Evolutionary conservation across 768 basidiomycete species (phyloP), one percentile per base, ranked within the genome.

Genomic region (Erythrobasidium yunnanense): DNA sequence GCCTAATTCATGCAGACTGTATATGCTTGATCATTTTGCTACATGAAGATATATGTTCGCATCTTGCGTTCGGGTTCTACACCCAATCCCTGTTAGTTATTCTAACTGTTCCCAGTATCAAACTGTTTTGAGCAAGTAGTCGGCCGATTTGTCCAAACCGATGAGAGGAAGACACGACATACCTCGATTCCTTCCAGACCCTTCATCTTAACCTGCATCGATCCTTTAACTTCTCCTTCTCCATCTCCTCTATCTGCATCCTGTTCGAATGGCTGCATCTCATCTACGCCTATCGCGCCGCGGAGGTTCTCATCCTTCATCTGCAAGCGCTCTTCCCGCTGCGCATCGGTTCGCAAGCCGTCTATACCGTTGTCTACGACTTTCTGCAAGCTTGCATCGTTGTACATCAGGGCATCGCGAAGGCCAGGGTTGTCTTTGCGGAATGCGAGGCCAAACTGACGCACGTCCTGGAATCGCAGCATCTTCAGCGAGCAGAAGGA

Each of bases 381-480:
- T 2, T 46, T 63, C 33, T 63, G 46, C 13, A 63, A 30, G 23
- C 33, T 30, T 18, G 60, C 60, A n/a, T 63, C 60, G 32, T 63
- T 63, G 60, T 50, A 63, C 60, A 63, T 63, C 7, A 63, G 47
- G 47, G 20, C 20, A 32, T 63, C 60, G 3, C 60, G 60, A 32
- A 63, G 30, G 18, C 49, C 45, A 2, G 46, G 42, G 30, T 63
- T 63, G 49, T 63, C 60, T 25, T 63, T 63, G 29, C 38, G 29
- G 45, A 63, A 49, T 13, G 60, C 60, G n/a, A 63, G 47, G 23
- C 60, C 60, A 49, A 49, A 63, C 2, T 29, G 32, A 3, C 60
- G 60, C 11, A 63, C 60, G 88, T 89, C 73, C 56, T 58, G 23
- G 20, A 57, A 13, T 32, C 6, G 15, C 11, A 55, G 29, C 30